Evolutionary conservation across 768 basidiomycete species (phyloP), one percentile per base, ranked within the genome.

Genomic region (Rhodotorula sphaerocarpa): DNA sequence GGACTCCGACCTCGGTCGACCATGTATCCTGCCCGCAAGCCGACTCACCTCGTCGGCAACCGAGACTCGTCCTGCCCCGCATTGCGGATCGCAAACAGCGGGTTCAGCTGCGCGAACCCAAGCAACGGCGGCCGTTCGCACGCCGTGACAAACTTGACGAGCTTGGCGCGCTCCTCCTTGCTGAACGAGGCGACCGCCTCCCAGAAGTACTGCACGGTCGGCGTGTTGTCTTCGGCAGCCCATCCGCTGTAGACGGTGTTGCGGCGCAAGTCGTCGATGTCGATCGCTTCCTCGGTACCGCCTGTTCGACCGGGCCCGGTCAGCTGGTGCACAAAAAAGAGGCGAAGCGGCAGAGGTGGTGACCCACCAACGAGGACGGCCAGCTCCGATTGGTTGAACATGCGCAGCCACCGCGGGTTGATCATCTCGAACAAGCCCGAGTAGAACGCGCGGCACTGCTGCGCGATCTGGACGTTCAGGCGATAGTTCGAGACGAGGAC

Each of bases 321-420:
- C 23, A 34, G 43, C n/a, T n/a, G n/a, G n/a, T 46, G 27, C 14
- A 9, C 27, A 11, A 3, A 10, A 23, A n/a, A 30, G 34, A 51
- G 3, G 1, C 23, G 30, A 20, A 34, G 11, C n/a, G n/a, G n/a
- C n/a, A n/a, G n/a, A n/a, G n/a, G n/a, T n/a, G n/a, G n/a, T n/a
- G n/a, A 25, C 57, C 89, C 90, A 0, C 92, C 92, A 10, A 99
- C 79, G 2, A 97, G 78, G 51, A 93, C 86, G 21, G 66, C 57
- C 6, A 96, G 79, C 75, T 97, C 95, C 73, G 89, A 87, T 68
- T 93, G 92, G 74, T 96, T 93, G 77, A 97, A 99, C 88, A 97
- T 92, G 83, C 85, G 78, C 27, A 93, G 80, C 88, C 88, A 96
- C 70, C 88, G 87, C 1, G 83, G 83, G 64, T 93, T 86, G 71